These are phyloP conservation scores for Drechslerella stenobrocha DNA, from an alignment of 2,329 filamentous ascomycete genomes.

Conservation along the genomic window DNA sequence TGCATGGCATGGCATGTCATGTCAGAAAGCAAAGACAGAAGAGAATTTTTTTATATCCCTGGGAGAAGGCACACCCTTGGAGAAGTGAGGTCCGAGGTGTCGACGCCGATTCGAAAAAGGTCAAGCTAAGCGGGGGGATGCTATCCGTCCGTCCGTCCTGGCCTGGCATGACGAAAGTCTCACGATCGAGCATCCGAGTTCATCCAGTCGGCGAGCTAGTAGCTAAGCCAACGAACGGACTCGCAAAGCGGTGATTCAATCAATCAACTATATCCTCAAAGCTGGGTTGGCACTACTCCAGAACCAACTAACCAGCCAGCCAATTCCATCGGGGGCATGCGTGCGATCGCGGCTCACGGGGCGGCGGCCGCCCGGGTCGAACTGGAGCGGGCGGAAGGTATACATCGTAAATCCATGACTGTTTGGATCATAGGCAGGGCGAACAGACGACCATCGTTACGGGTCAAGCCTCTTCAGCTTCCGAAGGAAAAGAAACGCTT, in stretches of 20 bases:
- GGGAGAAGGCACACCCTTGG: constrained; percentile 26
- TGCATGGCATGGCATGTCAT: not conserved
- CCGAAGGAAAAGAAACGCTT: constrained; percentile 13
- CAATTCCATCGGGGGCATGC: no score
- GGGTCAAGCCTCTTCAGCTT: constrained; percentile 38
- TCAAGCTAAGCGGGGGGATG: constrained; percentile 46
- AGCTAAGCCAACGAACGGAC: no score
- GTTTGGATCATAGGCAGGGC: constrained; percentile 18
- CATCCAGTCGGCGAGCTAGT: constrained; percentile 32
- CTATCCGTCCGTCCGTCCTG: constrained; percentile 13
- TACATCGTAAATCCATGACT: constrained; percentile 35
- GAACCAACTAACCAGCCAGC: no score
- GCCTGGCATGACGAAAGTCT: not conserved
- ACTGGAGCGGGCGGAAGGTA: constrained; percentile 19
- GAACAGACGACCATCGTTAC: constrained; percentile 31
- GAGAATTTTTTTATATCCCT: constrained; percentile 23
- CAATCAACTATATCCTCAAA: not conserved
- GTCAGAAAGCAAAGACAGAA: constrained; percentile 6
- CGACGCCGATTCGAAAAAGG: constrained; percentile 30
- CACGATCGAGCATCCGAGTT: not conserved
- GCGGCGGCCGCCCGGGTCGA: constrained; percentile 15
- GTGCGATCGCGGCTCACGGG: no score
- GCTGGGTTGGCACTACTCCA: no score
- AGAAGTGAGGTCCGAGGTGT: constrained; percentile 35
- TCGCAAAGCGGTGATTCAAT: no score